Conservation (phyloP, 441 rosid genomes). For the Dalechampia spathulata region DNA sequence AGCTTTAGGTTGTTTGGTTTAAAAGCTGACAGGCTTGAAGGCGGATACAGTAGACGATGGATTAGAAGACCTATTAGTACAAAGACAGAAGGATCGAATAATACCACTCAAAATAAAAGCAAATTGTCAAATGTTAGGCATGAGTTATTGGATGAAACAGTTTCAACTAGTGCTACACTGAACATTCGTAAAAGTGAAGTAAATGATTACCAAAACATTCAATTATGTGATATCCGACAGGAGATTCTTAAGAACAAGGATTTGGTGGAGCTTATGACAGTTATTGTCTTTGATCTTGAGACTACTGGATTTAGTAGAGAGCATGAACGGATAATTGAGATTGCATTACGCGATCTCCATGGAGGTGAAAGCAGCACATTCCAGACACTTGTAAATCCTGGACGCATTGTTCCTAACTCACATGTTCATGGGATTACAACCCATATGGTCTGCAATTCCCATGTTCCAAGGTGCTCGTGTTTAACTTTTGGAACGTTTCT, state of each 20-base stretch:
- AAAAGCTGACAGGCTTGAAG: constrained; percentile 39
- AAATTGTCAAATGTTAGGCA: constrained; percentile 27
- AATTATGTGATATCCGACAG: constrained; percentile 35
- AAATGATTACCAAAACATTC: constrained; percentile 30
- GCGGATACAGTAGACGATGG: constrained; percentile 54
- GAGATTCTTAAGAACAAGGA: constrained; percentile 44
- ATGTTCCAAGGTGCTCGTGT: constrained; percentile 68
- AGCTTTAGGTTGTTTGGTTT: constrained; percentile 30
- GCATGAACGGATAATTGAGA: constrained; percentile 58
- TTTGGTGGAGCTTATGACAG: constrained; percentile 45
- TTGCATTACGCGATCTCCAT: constrained; percentile 68
- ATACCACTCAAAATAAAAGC: constrained; percentile 21
- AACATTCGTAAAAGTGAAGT: constrained; percentile 28
- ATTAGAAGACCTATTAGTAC: constrained; percentile 45
- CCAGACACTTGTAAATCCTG: constrained; percentile 75
- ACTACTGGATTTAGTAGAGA: constrained; percentile 64
- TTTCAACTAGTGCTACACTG: constrained; percentile 35
- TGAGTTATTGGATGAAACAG: constrained; percentile 34
- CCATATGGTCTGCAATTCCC: constrained; percentile 59
- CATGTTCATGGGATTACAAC: constrained; percentile 57
- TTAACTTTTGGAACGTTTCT: neutral
- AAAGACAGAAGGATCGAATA: constrained; percentile 30
- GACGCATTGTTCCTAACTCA: constrained; percentile 40
- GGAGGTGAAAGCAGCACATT: constrained; percentile 90
- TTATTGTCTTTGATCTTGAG: constrained; percentile 63